These are phyloP conservation scores for Trichoderma sp. DNA, from an alignment of 2,329 filamentous ascomycete genomes.

Conservation along the genomic window DNA sequence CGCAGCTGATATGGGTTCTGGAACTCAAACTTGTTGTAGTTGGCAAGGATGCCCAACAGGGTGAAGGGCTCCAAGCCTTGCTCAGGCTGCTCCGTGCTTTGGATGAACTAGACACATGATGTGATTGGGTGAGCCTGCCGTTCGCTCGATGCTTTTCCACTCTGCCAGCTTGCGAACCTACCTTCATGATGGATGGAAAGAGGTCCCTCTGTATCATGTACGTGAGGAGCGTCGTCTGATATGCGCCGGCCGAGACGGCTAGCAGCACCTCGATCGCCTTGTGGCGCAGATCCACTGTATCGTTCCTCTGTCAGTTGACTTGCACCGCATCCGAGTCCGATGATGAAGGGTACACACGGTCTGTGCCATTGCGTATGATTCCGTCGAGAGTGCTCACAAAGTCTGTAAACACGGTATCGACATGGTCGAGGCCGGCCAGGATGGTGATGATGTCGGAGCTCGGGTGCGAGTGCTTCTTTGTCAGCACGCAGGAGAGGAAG, in stretches of 20 bases:
- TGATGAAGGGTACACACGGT: constrained; percentile 54
- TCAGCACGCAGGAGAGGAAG: constrained; percentile 79
- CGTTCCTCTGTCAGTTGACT: constrained; percentile 15
- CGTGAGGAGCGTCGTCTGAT: constrained; percentile 89
- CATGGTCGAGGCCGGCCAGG: constrained; percentile 83
- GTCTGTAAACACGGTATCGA: constrained; percentile 84
- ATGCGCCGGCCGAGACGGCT: constrained; percentile 87
- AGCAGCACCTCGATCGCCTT: constrained; percentile 82
- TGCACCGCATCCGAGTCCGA: constrained; percentile 34
- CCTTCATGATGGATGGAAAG: constrained; percentile 94
- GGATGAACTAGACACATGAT: constrained; percentile 64
- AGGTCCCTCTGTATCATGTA: constrained; percentile 95
- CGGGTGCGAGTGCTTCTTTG: constrained; percentile 91
- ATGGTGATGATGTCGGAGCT: constrained; percentile 93
- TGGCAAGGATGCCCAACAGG: constrained; percentile 82
- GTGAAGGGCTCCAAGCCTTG: constrained; percentile 74
- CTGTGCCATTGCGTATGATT: constrained; percentile 77
- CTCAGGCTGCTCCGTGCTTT: constrained; percentile 69
- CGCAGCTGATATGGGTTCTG: constrained; percentile 94
- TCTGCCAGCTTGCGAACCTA: constrained; percentile 43
- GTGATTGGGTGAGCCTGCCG: constrained; percentile 18
- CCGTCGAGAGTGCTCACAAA: constrained; percentile 81
- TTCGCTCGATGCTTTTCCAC: background rate
- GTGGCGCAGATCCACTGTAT: constrained; percentile 69
- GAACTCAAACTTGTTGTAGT: constrained; percentile 99